A percentile compares a stretch with the other conserved stretches of the same genome.
Conservation (phyloP, 2,329 filamentous ascomycete genomes). For the Exophiala sideris region DNA sequence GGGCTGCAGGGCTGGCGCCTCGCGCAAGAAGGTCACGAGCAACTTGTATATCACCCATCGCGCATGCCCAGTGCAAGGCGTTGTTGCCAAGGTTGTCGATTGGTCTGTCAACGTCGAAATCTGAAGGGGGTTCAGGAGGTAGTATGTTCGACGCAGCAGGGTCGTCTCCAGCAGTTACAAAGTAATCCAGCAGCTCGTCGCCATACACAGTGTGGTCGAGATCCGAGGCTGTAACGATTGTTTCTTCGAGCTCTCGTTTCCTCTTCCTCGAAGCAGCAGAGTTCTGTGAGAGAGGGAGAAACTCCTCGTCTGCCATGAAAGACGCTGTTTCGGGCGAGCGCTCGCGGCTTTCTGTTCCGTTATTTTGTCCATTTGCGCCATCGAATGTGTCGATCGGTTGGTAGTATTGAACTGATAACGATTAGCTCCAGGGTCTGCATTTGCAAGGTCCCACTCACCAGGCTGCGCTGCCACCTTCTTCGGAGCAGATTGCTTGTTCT, state of each 20-base stretch:
- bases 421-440: neutral
- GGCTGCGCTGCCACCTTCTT: conserved; percentile 47
- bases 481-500: conserved; percentile 64
- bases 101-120: conserved; percentile 85
- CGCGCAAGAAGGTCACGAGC: conserved; percentile 82
- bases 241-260: conserved; percentile 67
- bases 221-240: conserved; percentile 49
- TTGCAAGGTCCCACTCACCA: conserved; percentile 2
- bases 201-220: conserved; percentile 88
- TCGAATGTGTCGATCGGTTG: conserved; percentile 62
- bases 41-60: conserved; percentile 93
- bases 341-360: conserved; percentile 78
- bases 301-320: conserved; percentile 79
- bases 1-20: conserved; percentile 70
- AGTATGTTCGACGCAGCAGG: conserved; percentile 56
- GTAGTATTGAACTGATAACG: conserved; percentile 14
- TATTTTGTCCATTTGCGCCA: conserved; percentile 58
- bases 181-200: conserved; percentile 92
- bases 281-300: conserved; percentile 66
- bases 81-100: conserved; percentile 93
- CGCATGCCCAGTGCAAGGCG: conserved; percentile 92
- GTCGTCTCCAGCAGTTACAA: conserved; percentile 78
- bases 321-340: conserved; percentile 79
- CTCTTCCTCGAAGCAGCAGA: conserved; percentile 62
- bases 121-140: conserved; percentile 74